Evolutionary conservation across 352 stramenopile species (phyloP).

Genomic region (Pythium pyrilobum): DNA sequence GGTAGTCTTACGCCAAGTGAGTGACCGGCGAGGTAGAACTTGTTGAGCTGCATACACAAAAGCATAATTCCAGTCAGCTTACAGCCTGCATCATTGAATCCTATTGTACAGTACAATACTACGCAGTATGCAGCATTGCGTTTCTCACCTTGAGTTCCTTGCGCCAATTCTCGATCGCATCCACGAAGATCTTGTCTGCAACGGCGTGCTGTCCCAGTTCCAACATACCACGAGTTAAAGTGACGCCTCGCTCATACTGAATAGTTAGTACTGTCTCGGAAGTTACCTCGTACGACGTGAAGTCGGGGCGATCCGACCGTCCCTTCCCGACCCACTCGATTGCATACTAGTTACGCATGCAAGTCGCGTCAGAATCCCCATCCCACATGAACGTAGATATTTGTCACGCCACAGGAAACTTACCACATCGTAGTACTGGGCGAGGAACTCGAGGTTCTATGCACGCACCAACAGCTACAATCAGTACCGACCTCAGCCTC

Average conservation of each 20-base stretch:
- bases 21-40: conserved; percentile 53
- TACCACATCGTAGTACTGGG: conserved; percentile 58
- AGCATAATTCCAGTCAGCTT: too few relatives aligned
- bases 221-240: too few relatives aligned
- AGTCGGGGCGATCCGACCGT: conserved; percentile 52
- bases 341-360: too few relatives aligned
- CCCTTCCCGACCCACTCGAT: conserved; percentile 67
- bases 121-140: too few relatives aligned
- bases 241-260: too few relatives aligned
- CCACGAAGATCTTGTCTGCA: conserved; percentile 52
- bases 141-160: conserved; percentile 40
- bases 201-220: conserved; percentile 56
- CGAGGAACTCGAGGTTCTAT: conserved; percentile 59
- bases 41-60: conserved; percentile 31
- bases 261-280: too few relatives aligned
- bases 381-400: not conserved
- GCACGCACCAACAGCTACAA: not conserved
- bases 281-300: conserved; percentile 51
- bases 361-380: not conserved
- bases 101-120: too few relatives aligned
- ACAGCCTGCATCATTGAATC: too few relatives aligned
- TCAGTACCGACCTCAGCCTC: not conserved
- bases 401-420: conserved; percentile 3
- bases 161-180: conserved; percentile 53
- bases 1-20: conserved; percentile 43